Conservation (phyloP, 441 rosid genomes). For the Erodium moschatum region DNA sequence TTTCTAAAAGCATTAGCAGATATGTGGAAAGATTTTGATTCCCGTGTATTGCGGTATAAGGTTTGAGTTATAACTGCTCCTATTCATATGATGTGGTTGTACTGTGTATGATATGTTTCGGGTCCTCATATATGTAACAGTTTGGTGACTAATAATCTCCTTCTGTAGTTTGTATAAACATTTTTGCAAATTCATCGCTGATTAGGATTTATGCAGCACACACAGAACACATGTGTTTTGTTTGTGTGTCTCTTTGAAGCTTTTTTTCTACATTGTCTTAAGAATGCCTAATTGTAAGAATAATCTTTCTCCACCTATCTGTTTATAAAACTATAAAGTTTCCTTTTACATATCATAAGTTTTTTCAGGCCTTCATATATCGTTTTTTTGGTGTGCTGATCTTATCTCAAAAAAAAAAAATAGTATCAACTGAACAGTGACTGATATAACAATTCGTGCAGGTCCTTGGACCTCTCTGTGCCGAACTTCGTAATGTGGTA, state of each 20-base stretch:
- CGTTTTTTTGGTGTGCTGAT: constrained; percentile 3
- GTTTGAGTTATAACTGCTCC: constrained; percentile 33
- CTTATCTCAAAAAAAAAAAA: not conserved
- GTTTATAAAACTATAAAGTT: not conserved
- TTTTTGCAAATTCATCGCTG: not conserved
- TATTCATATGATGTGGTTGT: constrained; percentile 12
- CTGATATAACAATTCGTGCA: constrained; percentile 26
- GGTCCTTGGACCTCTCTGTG: constrained; percentile 97
- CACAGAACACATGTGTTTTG: not conserved
- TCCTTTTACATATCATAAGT: not conserved
- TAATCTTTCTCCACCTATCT: not conserved
- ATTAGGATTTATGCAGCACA: not conserved
- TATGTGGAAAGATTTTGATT: constrained; percentile 98
- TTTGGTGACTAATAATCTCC: not conserved
- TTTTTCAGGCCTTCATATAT: not conserved
- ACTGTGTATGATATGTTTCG: constrained; percentile 2
- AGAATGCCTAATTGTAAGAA: not conserved
- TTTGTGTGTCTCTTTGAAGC: not conserved
- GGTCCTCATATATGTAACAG: not conserved
- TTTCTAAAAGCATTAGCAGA: constrained; percentile 91
- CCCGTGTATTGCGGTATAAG: constrained; percentile 94
- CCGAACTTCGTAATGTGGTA: constrained; percentile 89
- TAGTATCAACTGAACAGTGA: constrained; percentile 7
- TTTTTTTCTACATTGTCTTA: not conserved
- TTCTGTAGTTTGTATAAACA: not conserved